These are phyloP conservation scores for Apiospora koreana DNA, from an alignment of 2,329 filamentous ascomycete genomes.

Conservation along the genomic window DNA sequence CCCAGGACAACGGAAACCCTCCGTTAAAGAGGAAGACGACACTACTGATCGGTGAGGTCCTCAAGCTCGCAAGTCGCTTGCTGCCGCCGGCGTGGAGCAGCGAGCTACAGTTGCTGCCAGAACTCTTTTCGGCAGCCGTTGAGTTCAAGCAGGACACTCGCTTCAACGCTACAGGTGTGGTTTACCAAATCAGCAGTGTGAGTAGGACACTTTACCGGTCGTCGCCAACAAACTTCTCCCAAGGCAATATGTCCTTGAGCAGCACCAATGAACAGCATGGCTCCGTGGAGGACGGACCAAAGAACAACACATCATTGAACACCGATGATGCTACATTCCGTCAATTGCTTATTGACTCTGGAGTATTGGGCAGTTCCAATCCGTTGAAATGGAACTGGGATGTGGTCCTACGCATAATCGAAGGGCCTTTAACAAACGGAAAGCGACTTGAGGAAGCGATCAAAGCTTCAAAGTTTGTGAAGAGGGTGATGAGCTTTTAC, in stretches of 20 bases:
- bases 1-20: slow-evolving; percentile 67
- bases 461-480: slow-evolving; percentile 94
- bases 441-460: slow-evolving; percentile 93
- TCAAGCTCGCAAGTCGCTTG: slow-evolving; percentile 85
- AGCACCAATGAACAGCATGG: slow-evolving; percentile 50
- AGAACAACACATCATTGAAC: slow-evolving; percentile 48
- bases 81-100: slow-evolving; percentile 81
- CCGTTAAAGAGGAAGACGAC: slow-evolving; percentile 85
- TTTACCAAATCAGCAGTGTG: slow-evolving; percentile 98
- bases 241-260: slow-evolving; percentile 41
- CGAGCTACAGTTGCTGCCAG: slow-evolving; percentile 83
- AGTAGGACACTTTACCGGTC: slow-evolving; percentile 89
- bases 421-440: slow-evolving; percentile 86
- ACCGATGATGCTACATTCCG: slow-evolving; percentile 65
- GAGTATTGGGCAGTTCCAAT: slow-evolving; percentile 86
- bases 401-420: slow-evolving; percentile 84
- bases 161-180: slow-evolving; percentile 82
- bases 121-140: slow-evolving; percentile 76
- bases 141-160: slow-evolving; percentile 71
- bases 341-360: slow-evolving; percentile 71
- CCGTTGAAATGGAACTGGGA: slow-evolving; percentile 98
- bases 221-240: slow-evolving; percentile 49
- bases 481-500: slow-evolving; percentile 91
- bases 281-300: slow-evolving; percentile 58
- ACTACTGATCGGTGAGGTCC: slow-evolving; percentile 83